phyloP scores from a whole-genome alignment of 2,329 filamentous ascomycete species.

The Hortaea werneckii region DNA sequence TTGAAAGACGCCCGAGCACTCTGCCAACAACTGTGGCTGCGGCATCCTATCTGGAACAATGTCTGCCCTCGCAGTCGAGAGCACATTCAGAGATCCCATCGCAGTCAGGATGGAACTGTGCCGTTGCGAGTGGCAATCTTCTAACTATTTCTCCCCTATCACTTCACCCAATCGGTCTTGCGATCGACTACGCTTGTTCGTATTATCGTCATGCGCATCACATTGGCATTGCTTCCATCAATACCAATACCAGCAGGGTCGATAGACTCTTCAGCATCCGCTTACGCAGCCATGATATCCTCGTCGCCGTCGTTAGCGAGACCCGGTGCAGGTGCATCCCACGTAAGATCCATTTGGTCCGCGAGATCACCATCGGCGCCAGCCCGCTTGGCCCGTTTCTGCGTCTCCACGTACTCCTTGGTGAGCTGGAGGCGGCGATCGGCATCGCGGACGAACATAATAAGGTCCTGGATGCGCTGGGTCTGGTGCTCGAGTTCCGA shows the following conservation, averaged over 20 bases:
- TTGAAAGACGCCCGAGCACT: neutral
- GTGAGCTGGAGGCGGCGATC: slow-evolving; percentile 47
- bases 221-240: neutral
- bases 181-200: neutral
- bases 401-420: slow-evolving; percentile 48
- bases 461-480: slow-evolving; percentile 40
- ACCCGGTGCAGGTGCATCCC: slow-evolving; percentile 13
- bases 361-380: slow-evolving; percentile 25
- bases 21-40: neutral
- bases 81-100: neutral
- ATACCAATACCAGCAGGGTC: neutral
- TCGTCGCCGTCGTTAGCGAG: slow-evolving; percentile 13
- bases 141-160: too few species aligned
- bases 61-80: too few species aligned
- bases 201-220: neutral
- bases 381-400: slow-evolving; percentile 37
- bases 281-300: slow-evolving; percentile 22
- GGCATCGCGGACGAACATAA: slow-evolving; percentile 42
- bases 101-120: neutral
- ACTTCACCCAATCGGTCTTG: neutral
- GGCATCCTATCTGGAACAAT: too few species aligned
- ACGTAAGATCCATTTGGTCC: slow-evolving; percentile 27
- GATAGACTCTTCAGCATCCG: neutral
- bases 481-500: slow-evolving; percentile 41
- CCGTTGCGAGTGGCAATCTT: too few species aligned